Evolutionary conservation across 2,329 filamentous ascomycete species (phyloP), one percentile per base, ranked within the genome.

Genomic region (Coniochaeta prunicola): DNA sequence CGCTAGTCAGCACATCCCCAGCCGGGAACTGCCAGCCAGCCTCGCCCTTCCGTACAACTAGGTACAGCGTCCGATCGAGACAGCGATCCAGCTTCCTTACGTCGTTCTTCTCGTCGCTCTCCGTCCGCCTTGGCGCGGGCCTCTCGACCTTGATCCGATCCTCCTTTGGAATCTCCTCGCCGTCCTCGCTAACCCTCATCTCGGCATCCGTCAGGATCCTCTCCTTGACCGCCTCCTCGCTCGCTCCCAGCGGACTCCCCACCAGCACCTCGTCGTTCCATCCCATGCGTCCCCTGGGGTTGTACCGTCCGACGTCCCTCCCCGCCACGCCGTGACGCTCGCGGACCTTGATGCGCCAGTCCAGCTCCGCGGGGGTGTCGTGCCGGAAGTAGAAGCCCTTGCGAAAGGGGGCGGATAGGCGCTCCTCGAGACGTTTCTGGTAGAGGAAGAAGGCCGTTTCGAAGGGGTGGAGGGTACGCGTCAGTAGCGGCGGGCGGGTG

Each of bases 381-480:
- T 87, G 87, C 79, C 96, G 96, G 83, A 92, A 96, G 82, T 96
- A 99, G 77, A 97, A 94, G 71, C 90, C 90, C 65, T 90, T 86
- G 59, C 89, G 89, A 74, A 97, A 99, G 1, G 92, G 90, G 4
- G 94, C 82, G 21, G 88, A 86, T 57, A 96, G 82, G 48, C 94
- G 90, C 80, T 99, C 94, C 74, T 97, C 96, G 61, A 99, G 82
- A 15, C 94, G 91, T 68, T 93, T 93, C 77, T 99, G 94, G 78
- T 99, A 99, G 72, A 99, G 92, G 80, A 89, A 96, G 77, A 89
- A 97, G 63, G 93, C 82, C 70, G 91, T 89, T 75, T 99, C 94
- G 75, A 99, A 97, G 13, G 90, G 81, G 34, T 89, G 90, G 58
- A 93, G 86, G 61, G 88, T 81, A 65, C 90, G 88, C 28, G 94